Evolutionary conservation across 768 basidiomycete species (phyloP).

Genomic region (Clitopilus passeckerianus): DNA sequence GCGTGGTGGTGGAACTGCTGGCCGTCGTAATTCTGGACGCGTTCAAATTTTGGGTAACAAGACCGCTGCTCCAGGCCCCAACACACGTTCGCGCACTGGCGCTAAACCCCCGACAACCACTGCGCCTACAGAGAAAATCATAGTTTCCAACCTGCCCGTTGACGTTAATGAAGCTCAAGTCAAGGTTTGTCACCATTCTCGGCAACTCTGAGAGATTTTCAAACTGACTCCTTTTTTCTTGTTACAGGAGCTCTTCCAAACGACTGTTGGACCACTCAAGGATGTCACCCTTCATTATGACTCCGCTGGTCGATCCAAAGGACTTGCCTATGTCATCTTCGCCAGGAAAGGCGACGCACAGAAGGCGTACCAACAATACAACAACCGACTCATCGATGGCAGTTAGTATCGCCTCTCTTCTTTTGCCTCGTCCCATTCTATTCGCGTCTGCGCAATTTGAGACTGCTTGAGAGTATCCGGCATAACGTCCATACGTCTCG

Average conservation of each 20-base stretch:
- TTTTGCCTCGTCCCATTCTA: slow-evolving; percentile 33
- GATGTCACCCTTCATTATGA: slow-evolving; percentile 87
- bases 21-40: slow-evolving; percentile 43
- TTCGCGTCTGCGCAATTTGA: slow-evolving; percentile 20
- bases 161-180: slow-evolving; percentile 95
- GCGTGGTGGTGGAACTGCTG: slow-evolving; percentile 39
- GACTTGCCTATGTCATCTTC: slow-evolving; percentile 85
- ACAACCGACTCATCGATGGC: slow-evolving; percentile 99
- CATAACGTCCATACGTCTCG: not conserved
- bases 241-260: slow-evolving; percentile 90
- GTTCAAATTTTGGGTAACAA: slow-evolving; percentile 54
- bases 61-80: slow-evolving; percentile 24
- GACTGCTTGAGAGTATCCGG: not conserved
- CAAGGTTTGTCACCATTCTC: slow-evolving; percentile 53
- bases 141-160: slow-evolving; percentile 87
- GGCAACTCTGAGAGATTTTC: not conserved
- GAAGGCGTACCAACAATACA: slow-evolving; percentile 91
- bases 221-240: slow-evolving; percentile 4
- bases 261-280: slow-evolving; percentile 83
- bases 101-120: slow-evolving; percentile 35
- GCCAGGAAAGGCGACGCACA: slow-evolving; percentile 81
- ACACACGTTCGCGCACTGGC: slow-evolving; percentile 17
- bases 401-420: slow-evolving; percentile 88
- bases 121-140: slow-evolving; percentile 78
- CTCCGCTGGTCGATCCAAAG: slow-evolving; percentile 82